Conservation (phyloP, 2,329 filamentous ascomycete species). For the Pseudogymnoascus verrucosus region DNA sequence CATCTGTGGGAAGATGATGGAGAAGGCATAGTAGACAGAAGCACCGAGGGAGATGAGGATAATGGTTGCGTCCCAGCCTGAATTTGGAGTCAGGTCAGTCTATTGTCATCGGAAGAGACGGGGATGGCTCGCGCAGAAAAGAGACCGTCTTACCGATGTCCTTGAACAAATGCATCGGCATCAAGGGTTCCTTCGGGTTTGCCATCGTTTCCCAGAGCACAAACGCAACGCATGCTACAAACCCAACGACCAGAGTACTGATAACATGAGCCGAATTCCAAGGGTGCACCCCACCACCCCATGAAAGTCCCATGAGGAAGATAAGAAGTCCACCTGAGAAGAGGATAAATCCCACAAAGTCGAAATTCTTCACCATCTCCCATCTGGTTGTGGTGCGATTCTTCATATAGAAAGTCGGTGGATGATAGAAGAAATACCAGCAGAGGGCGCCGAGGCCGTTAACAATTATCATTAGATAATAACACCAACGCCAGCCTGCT, state of each 20-base stretch:
- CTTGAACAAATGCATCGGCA: constrained; percentile 31
- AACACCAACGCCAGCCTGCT: constrained; percentile 26
- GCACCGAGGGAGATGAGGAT: constrained; percentile 30
- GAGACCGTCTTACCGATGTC: constrained; percentile 17
- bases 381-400: constrained; percentile 14
- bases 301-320: constrained; percentile 28
- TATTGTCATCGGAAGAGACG: background rate
- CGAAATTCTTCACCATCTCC: constrained; percentile 25
- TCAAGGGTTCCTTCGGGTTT: constrained; percentile 29
- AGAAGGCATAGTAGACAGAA: constrained; percentile 33
- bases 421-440: constrained; percentile 30
- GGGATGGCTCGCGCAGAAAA: background rate
- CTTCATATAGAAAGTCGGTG: constrained; percentile 28
- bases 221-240: constrained; percentile 21
- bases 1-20: constrained; percentile 32
- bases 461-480: constrained; percentile 26
- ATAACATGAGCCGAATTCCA: constrained; percentile 29
- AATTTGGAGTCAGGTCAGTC: background rate
- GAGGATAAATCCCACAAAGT: constrained; percentile 27
- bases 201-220: constrained; percentile 24
- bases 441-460: constrained; percentile 24
- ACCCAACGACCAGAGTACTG: constrained; percentile 25
- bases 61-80: constrained; percentile 26
- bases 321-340: constrained; percentile 27
- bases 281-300: constrained; percentile 27